Conservation (phyloP, 148 eudicot species). For the Camellia sinensis region DNA sequence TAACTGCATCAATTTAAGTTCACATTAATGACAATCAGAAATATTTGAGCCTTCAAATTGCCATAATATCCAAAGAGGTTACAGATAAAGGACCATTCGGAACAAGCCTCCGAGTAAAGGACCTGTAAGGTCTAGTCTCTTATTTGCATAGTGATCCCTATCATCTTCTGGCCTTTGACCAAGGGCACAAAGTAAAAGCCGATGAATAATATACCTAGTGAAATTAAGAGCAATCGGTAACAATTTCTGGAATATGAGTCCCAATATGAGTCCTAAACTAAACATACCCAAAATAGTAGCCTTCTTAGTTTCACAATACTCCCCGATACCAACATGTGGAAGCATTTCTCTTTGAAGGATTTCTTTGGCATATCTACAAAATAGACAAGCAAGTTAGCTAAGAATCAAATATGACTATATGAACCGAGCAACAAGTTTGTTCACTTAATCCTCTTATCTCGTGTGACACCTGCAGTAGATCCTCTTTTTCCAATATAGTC, state of each 20-base stretch:
- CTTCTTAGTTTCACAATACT: conserved; percentile 60
- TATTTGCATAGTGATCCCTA: conserved; percentile 95
- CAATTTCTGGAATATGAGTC: neutral
- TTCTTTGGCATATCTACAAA: conserved; percentile 48
- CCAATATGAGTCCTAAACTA: conserved; percentile 3
- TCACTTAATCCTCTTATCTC: too few species aligned
- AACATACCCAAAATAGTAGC: conserved; percentile 65
- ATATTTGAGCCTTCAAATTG: conserved; percentile 1
- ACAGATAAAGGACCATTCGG: conserved; percentile 46
- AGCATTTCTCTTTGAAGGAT: conserved; percentile 63
- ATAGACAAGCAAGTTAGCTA: neutral
- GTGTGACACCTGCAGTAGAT: too few species aligned
- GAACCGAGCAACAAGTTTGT: neutral
- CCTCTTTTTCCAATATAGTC: too few species aligned
- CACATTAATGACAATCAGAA: neutral
- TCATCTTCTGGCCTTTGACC: conserved; percentile 93
- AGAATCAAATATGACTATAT: neutral
- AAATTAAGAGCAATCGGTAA: neutral
- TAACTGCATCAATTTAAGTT: conserved; percentile 37
- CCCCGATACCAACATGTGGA: conserved; percentile 56
- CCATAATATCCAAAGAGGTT: neutral
- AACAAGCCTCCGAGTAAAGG: conserved; percentile 90
- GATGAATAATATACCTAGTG: conserved; percentile 75
- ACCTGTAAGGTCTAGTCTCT: conserved; percentile 96
- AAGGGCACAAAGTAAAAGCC: conserved; percentile 83